Percentiles rank a stretch among this genome's conserved stretches.
These are phyloP conservation scores for Solanum chmielewskii DNA, from an alignment of 257 asterid genomes.

Conservation along the genomic window DNA sequence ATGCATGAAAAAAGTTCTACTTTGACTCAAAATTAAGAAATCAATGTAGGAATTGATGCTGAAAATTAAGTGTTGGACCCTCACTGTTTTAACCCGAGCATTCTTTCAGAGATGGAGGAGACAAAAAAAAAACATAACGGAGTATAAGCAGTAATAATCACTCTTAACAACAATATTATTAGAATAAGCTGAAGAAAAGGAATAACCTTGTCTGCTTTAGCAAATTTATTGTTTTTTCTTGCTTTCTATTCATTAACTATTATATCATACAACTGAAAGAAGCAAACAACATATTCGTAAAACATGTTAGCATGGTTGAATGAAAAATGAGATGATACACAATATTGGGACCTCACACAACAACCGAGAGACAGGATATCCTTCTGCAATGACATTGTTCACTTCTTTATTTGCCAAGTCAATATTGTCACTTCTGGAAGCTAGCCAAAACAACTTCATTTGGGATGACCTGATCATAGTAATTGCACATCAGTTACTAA, in stretches of 20 bases:
- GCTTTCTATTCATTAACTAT: conserved; percentile 71
- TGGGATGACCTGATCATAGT: conserved; percentile 62
- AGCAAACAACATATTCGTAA: conserved; percentile 11
- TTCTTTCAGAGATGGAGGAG: background rate
- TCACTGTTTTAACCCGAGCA: background rate
- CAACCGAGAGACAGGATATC: conserved; percentile 84
- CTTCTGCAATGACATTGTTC: conserved; percentile 74
- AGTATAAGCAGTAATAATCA: background rate
- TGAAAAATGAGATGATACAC: background rate
- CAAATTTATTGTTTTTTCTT: conserved; percentile 77
- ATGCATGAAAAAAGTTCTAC: background rate
- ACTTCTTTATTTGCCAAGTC: conserved; percentile 82
- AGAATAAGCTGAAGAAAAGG: background rate
- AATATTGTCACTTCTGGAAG: conserved; percentile 71
- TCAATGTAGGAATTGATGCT: background rate
- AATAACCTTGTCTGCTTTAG: conserved; percentile 79
- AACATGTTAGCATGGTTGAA: background rate
- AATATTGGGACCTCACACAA: conserved; percentile 55
- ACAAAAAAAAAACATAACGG: background rate
- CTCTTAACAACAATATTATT: background rate
- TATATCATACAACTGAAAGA: conserved; percentile 59
- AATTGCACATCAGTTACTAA: background rate
- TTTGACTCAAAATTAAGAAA: background rate
- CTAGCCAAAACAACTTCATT: conserved; percentile 46
- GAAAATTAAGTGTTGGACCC: background rate